Evolutionary conservation across 108 stramenopile species (phyloP), one percentile per base, ranked within the genome.

Genomic region (Cylindrotheca closterium): DNA sequence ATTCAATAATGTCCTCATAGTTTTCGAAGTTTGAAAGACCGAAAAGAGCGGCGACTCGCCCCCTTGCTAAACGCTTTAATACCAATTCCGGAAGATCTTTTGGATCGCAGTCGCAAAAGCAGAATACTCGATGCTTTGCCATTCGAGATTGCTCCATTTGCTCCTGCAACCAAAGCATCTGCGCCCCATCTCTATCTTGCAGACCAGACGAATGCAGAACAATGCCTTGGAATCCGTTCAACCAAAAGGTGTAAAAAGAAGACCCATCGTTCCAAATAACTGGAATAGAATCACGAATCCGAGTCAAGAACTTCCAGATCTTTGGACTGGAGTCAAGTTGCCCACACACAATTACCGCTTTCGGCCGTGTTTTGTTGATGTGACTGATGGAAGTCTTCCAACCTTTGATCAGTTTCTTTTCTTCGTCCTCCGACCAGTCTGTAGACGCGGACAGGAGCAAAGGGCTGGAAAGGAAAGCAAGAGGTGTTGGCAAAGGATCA

Each of bases 121-220:
- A 67, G 64, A 84, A 88, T 7, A 84, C 55, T 45, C 85, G 86
- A 55, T 73, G 81, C 51, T 87, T 85, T 25, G 86, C 73, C 70
- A 82, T 88, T 33, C 87, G 86, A 50, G 79, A 79, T 57, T 87
- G 88, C 59, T 93, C 91, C 58, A 89, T 73, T 68, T 93, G 84
- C 70, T 89, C 85, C 2, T 80, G 70, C 19, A 89, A 51, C 88
- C 91, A 93, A 21, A 60, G 58, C 54, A 80, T 69, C 54, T 87
- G 83, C 3, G 79, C 62, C 1, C 51, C 56, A 26, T 58, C 37
- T 17, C 57, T 42, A 12, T 52, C 19, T 4, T 30, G 7, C 67
- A 80, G 78, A 17, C 47, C 63, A 70, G 66, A 73, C 71, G 72
- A 68, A 15, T 61, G 65, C 54, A 75, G 53, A 52, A 84, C 28